Evolutionary conservation across 179 eudicot species (phyloP).

Genomic region (Carnegiea gigantea): DNA sequence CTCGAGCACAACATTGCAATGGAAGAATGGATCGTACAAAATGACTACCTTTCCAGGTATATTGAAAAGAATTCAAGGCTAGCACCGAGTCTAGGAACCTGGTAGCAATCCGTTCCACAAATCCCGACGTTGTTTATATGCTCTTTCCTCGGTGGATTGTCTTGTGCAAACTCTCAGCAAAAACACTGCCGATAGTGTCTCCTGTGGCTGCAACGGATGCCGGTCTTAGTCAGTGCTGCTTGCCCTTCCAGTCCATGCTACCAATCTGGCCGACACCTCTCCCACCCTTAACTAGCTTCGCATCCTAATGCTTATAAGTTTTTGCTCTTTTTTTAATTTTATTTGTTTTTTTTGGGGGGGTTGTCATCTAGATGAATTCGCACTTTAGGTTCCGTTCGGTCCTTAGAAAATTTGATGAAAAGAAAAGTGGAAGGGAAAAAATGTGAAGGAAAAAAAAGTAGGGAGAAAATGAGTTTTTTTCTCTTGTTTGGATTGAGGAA

Average conservation of each 20-base stretch:
- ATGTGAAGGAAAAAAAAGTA: too few species aligned
- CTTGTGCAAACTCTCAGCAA: background rate
- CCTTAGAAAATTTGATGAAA: too few species aligned
- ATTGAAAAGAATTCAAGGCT: background rate
- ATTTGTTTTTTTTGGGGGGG: too few species aligned
- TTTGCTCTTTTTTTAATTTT: too few species aligned
- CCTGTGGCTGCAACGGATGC: background rate
- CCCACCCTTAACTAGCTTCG: background rate
- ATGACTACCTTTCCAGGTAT: background rate
- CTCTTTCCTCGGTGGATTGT: background rate
- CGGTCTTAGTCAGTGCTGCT: background rate
- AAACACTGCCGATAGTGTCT: background rate
- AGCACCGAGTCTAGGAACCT: too few species aligned
- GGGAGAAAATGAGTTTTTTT: too few species aligned
- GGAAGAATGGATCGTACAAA: background rate
- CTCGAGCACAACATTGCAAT: too few species aligned
- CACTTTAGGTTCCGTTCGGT: too few species aligned
- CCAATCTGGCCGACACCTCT: background rate
- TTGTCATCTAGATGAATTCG: too few species aligned
- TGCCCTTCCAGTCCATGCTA: background rate
- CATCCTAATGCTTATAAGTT: too few species aligned
- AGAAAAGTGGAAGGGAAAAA: too few species aligned
- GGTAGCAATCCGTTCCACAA: background rate
- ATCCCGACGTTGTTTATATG: background rate
- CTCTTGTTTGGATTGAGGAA: too few species aligned